These are phyloP conservation scores for Sporobolomyces roseus DNA, from an alignment of 768 basidiomycete genomes.

Conservation along the genomic window DNA sequence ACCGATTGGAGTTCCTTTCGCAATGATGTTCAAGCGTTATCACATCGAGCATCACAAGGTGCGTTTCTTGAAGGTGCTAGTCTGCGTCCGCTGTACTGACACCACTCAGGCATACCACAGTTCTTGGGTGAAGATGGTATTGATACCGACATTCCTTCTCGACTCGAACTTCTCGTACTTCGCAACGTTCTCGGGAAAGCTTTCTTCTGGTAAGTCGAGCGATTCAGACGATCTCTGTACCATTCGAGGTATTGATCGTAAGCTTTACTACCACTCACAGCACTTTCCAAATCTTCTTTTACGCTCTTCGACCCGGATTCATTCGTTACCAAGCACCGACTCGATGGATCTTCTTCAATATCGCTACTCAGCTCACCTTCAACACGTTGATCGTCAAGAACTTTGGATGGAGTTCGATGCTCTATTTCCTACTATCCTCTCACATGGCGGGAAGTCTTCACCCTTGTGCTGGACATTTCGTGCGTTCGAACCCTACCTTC, in stretches of 20 bases:
- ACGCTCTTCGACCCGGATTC: conserved; percentile 90
- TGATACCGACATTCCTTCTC: conserved; percentile 90
- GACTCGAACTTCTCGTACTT: conserved; percentile 73
- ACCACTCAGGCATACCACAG: conserved; percentile 46
- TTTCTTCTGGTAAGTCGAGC: conserved; percentile 77
- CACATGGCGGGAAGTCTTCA: conserved; percentile 97
- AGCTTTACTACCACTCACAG: conserved; percentile 52
- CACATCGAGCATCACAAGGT: conserved; percentile 44
- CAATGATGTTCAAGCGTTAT: conserved; percentile 84
- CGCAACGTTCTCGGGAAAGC: conserved; percentile 97
- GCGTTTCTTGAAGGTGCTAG: background rate
- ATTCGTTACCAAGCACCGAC: conserved; percentile 78
- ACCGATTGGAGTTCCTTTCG: conserved; percentile 91
- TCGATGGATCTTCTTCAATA: conserved; percentile 77
- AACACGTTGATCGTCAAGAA: conserved; percentile 59
- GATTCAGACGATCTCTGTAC: background rate
- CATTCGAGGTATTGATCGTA: background rate
- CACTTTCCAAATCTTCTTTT: conserved; percentile 97
- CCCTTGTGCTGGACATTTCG: conserved; percentile 90
- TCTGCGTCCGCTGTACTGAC: background rate
- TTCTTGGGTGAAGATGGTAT: conserved; percentile 91
- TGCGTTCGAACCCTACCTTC: background rate
- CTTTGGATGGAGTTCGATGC: conserved; percentile 52
- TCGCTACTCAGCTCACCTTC: conserved; percentile 65
- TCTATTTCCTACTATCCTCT: conserved; percentile 80